These are phyloP conservation scores for Colletotrichum tofieldiae DNA, from an alignment of 2,329 filamentous ascomycete genomes.

Conservation along the genomic window DNA sequence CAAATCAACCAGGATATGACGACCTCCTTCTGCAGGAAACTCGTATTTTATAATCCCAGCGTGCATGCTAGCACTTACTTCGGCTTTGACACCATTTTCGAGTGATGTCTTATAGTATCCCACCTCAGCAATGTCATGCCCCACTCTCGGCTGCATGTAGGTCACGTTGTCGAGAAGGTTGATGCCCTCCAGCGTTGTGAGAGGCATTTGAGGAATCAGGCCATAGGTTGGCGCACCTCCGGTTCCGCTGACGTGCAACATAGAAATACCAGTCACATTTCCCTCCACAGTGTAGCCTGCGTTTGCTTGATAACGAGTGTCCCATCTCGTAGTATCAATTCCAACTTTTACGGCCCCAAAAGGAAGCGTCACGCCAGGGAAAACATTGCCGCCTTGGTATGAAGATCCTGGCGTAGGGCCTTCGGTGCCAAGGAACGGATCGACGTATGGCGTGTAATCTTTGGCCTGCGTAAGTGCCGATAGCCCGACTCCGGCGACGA, in stretches of 20 bases:
- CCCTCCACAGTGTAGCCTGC: slow-evolving; percentile 58
- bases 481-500: neutral
- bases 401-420: slow-evolving; percentile 60
- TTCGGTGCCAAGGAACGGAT: slow-evolving; percentile 66
- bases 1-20: slow-evolving; percentile 62
- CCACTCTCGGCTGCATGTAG: slow-evolving; percentile 61
- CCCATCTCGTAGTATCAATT: slow-evolving; percentile 53
- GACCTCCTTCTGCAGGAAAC: slow-evolving; percentile 59
- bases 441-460: slow-evolving; percentile 52
- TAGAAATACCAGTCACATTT: slow-evolving; percentile 64
- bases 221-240: slow-evolving; percentile 74
- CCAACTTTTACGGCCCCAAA: slow-evolving; percentile 63
- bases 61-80: slow-evolving; percentile 65
- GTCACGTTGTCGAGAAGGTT: slow-evolving; percentile 64
- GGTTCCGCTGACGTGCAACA: slow-evolving; percentile 71
- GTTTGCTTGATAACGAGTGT: slow-evolving; percentile 49
- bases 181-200: slow-evolving; percentile 58
- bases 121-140: slow-evolving; percentile 61
- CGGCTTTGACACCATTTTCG: slow-evolving; percentile 63
- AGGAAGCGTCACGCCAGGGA: slow-evolving; percentile 60
- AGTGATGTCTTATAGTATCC: slow-evolving; percentile 69
- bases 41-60: slow-evolving; percentile 67
- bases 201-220: slow-evolving; percentile 65
- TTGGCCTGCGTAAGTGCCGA: slow-evolving; percentile 4
- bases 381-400: slow-evolving; percentile 61